These are phyloP conservation scores for Leavenworthia alabamica DNA, from an alignment of 345 rosid species.

Conservation along the genomic window DNA sequence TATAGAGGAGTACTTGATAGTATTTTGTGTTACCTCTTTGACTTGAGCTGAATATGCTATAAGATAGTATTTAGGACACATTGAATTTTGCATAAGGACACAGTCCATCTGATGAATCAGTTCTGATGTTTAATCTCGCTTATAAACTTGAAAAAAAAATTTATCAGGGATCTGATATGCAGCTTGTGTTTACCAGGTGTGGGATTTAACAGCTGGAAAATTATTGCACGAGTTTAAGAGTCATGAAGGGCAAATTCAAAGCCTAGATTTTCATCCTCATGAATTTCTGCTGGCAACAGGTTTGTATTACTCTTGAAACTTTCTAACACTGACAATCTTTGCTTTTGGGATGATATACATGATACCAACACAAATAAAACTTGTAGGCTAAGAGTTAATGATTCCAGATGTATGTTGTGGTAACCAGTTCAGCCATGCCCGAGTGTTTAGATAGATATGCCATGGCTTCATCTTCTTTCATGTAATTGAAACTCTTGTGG, in stretches of 20 bases:
- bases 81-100: not conserved
- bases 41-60: not conserved
- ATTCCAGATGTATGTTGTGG: constrained; percentile 3
- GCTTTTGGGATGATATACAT: not conserved
- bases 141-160: constrained; percentile 4
- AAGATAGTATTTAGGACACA: not conserved
- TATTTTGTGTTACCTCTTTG: not conserved
- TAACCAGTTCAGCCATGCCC: not conserved
- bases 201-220: constrained; percentile 99
- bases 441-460: not conserved
- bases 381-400: not conserved
- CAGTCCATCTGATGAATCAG: not conserved
- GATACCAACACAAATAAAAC: not conserved
- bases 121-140: not conserved
- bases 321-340: not conserved
- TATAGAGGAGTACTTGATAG: not conserved
- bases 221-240: constrained; percentile 79
- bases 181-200: constrained; percentile 47
- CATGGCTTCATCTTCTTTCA: not conserved
- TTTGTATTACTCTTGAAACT: constrained; percentile 27
- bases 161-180: not conserved
- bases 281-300: constrained; percentile 97
- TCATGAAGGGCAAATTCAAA: constrained; percentile 92
- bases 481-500: not conserved
- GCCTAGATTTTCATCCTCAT: constrained; percentile 98